Conservation (phyloP, 1,284 basidiomycete genomes). For the Cryptococcus depauperatus region DNA sequence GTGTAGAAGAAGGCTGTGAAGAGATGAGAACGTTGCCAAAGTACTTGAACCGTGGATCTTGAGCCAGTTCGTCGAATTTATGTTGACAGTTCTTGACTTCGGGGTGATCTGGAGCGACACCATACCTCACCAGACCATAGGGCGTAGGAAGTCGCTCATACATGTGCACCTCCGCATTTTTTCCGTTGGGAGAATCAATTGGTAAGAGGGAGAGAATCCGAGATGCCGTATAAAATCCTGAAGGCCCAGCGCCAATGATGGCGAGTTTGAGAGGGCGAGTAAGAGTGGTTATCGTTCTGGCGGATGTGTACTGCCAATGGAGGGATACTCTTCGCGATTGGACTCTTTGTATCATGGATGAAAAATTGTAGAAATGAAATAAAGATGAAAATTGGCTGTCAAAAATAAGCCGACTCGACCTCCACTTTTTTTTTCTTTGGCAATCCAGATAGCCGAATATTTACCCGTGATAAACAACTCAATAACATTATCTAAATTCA, state of each 20-base stretch:
- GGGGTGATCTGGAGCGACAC: conserved; percentile 97
- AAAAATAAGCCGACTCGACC: no score
- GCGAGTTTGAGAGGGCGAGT: conserved; percentile 42
- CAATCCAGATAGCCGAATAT: no score
- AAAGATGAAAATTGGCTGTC: no score
- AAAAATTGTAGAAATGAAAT: no score
- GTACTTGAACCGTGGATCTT: conserved; percentile 70
- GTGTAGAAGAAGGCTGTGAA: conserved; percentile 18
- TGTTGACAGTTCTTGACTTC: conserved; percentile 99
- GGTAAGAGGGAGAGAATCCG: conserved; percentile 63
- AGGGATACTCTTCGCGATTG: no score
- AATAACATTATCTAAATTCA: no score
- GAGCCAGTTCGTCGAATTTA: conserved; percentile 73
- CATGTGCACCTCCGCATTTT: conserved; percentile 64
- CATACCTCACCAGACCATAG: conserved; percentile 89
- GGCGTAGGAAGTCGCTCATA: conserved; percentile 92
- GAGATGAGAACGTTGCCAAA: conserved; percentile 85
- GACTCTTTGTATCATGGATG: no score
- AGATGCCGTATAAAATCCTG: conserved; percentile 89
- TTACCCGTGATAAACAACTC: no score
- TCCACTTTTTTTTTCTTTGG: no score
- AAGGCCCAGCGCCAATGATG: conserved; percentile 67
- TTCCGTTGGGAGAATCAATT: conserved; percentile 39
- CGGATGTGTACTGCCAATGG: no score
- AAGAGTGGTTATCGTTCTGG: no score